Percentiles rank a stretch among this genome's conserved stretches.
Evolutionary conservation across 2,329 filamentous ascomycete species (phyloP).

Genomic region (Fusarium longipes): DNA sequence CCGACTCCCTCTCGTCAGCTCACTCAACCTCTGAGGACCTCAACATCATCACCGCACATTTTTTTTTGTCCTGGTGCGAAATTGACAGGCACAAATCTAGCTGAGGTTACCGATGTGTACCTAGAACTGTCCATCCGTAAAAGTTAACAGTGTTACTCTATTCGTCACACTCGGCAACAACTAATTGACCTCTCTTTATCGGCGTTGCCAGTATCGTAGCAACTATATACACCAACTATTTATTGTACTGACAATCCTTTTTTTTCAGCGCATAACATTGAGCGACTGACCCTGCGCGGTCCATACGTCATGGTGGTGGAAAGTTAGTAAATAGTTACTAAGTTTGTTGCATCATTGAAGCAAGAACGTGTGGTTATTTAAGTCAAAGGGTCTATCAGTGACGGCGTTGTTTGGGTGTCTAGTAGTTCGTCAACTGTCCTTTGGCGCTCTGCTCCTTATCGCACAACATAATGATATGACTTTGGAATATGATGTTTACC

Average conservation of each 20-base stretch:
- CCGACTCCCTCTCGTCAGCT: constrained; percentile 44
- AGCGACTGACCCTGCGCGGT: constrained; percentile 20
- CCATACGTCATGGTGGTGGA: constrained; percentile 9
- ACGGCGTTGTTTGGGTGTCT: background rate
- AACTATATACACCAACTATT: background rate
- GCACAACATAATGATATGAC: background rate
- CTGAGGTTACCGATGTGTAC: constrained; percentile 17
- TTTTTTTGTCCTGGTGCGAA: constrained; percentile 36
- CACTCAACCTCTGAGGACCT: constrained; percentile 35
- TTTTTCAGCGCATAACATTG: no score
- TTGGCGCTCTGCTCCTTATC: background rate
- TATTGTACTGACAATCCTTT: background rate
- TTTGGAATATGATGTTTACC: background rate
- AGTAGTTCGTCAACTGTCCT: background rate
- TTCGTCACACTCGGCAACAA: constrained; percentile 8
- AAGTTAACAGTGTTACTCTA: constrained; percentile 5
- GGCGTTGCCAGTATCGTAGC: constrained; percentile 11
- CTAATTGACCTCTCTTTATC: constrained; percentile 26
- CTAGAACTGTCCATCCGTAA: constrained; percentile 9
- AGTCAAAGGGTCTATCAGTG: background rate
- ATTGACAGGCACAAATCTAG: constrained; percentile 26
- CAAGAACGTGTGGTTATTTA: background rate
- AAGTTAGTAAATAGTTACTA: constrained; percentile 4
- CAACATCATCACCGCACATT: constrained; percentile 42
- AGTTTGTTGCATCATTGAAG: background rate